Percentiles rank a stretch among this genome's conserved stretches.
These are phyloP conservation scores for Stachybotrys echinatus DNA, from an alignment of 2,329 filamentous ascomycete genomes.

Conservation along the genomic window DNA sequence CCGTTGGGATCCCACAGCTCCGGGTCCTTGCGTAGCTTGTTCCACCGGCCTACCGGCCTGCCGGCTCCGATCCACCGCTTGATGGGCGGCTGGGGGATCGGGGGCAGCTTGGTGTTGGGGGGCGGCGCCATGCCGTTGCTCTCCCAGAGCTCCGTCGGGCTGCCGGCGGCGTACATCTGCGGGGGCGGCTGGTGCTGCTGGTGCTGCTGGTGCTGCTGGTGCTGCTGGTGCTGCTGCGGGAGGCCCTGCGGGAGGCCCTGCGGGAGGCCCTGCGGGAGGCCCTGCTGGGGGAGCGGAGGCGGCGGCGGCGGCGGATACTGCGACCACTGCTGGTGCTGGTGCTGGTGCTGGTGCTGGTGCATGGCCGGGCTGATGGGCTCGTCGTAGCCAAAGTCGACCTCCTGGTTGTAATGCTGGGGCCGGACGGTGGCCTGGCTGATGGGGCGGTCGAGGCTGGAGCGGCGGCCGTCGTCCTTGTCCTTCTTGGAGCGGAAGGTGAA, in stretches of 20 bases:
- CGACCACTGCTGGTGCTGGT: neutral
- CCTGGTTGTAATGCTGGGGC: slow-evolving; percentile 7
- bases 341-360: slow-evolving; percentile 1
- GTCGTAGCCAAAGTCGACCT: slow-evolving; percentile 10
- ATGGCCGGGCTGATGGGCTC: slow-evolving; percentile 7
- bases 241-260: neutral
- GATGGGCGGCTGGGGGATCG: slow-evolving; percentile 37
- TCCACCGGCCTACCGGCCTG: slow-evolving; percentile 45
- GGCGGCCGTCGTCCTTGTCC: slow-evolving; percentile 31
- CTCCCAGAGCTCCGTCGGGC: slow-evolving; percentile 11
- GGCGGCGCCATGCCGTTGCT: slow-evolving; percentile 26
- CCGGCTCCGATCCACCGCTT: slow-evolving; percentile 50
- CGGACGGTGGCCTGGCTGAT: slow-evolving; percentile 15
- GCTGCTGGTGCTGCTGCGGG: neutral
- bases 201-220: neutral
- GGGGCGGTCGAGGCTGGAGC: slow-evolving; percentile 10
- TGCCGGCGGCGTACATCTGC: slow-evolving; percentile 1
- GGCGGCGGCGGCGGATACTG: neutral
- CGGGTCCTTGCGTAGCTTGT: slow-evolving; percentile 53
- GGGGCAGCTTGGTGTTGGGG: slow-evolving; percentile 36
- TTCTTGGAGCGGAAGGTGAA: slow-evolving; percentile 45
- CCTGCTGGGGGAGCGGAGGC: neutral
- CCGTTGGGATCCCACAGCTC: slow-evolving; percentile 58
- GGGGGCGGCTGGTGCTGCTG: slow-evolving; percentile 7
- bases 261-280: neutral